These are phyloP conservation scores for Tetrahymena elliotti DNA, from an alignment of 73 alveolate species.

Conservation along the genomic window DNA sequence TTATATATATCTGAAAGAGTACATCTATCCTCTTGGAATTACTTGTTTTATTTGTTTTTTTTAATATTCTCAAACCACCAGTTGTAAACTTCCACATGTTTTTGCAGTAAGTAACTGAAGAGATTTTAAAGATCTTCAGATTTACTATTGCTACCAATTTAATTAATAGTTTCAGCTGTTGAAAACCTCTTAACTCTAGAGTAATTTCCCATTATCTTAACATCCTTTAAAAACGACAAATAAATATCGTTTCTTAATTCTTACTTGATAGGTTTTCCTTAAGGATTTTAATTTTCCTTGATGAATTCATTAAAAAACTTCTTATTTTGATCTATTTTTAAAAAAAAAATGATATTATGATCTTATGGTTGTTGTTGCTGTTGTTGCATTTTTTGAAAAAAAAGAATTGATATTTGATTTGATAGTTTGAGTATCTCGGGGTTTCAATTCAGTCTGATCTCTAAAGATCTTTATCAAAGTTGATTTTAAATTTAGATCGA, in stretches of 20 bases:
- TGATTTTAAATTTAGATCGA: no score
- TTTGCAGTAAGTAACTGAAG: not conserved
- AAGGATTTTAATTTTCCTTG: not conserved
- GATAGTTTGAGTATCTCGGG: no score
- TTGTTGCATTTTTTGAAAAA: no score
- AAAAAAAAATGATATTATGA: no score
- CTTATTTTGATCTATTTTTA: not conserved
- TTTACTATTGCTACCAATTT: not conserved
- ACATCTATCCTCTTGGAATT: not conserved
- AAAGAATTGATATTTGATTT: no score
- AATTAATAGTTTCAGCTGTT: not conserved
- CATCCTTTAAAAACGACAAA: not conserved
- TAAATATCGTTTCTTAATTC: not conserved
- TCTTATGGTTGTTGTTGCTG: no score
- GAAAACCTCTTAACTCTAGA: not conserved
- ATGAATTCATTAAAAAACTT: not conserved
- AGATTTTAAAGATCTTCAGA: not conserved
- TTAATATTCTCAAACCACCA: not conserved
- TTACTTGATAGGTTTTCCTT: not conserved
- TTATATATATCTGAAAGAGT: not conserved
- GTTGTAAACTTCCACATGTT: not conserved
- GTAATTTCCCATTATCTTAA: not conserved
- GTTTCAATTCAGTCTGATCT: no score
- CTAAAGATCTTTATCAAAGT: no score
- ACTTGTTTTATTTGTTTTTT: not conserved